Evolutionary conservation across 306 rosid species (phyloP).

Genomic region (Castanea sativa): DNA sequence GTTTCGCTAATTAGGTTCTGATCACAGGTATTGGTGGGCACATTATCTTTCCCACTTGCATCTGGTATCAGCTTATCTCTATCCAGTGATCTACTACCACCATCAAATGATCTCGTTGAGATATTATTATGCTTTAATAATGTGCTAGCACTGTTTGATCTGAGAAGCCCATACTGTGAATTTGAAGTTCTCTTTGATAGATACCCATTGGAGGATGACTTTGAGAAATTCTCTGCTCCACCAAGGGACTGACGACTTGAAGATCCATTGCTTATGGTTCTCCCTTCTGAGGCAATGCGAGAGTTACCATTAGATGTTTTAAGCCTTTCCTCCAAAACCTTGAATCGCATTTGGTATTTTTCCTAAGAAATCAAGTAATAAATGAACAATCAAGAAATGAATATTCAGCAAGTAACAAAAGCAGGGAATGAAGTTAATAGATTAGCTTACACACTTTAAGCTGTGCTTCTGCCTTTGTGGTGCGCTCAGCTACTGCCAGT

Average conservation of each 20-base stretch:
- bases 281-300: slow-evolving; percentile 45
- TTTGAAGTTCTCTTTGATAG: slow-evolving; percentile 45
- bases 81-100: slow-evolving; percentile 58
- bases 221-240: slow-evolving; percentile 62
- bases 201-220: slow-evolving; percentile 54
- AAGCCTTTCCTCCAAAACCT: slow-evolving; percentile 75
- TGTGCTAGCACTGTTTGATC: slow-evolving; percentile 54
- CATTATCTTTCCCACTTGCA: slow-evolving; percentile 32
- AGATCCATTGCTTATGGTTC: slow-evolving; percentile 51
- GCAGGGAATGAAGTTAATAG: slow-evolving; percentile 6
- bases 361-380: slow-evolving; percentile 42
- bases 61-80: slow-evolving; percentile 43
- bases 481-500: slow-evolving; percentile 70
- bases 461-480: slow-evolving; percentile 80
- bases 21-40: slow-evolving; percentile 26
- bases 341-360: slow-evolving; percentile 70
- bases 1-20: slow-evolving; percentile 21
- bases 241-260: slow-evolving; percentile 83
- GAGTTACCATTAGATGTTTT: slow-evolving; percentile 50
- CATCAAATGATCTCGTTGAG: slow-evolving; percentile 73
- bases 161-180: slow-evolving; percentile 42
- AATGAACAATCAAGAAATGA: neutral
- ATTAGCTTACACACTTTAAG: slow-evolving; percentile 46
- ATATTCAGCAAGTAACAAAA: slow-evolving; percentile 13
- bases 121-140: slow-evolving; percentile 52